Percentiles rank a stretch among this genome's conserved stretches.
phyloP scores from a whole-genome alignment of 768 basidiomycete species.

The Phlebiopsis gigantea region DNA sequence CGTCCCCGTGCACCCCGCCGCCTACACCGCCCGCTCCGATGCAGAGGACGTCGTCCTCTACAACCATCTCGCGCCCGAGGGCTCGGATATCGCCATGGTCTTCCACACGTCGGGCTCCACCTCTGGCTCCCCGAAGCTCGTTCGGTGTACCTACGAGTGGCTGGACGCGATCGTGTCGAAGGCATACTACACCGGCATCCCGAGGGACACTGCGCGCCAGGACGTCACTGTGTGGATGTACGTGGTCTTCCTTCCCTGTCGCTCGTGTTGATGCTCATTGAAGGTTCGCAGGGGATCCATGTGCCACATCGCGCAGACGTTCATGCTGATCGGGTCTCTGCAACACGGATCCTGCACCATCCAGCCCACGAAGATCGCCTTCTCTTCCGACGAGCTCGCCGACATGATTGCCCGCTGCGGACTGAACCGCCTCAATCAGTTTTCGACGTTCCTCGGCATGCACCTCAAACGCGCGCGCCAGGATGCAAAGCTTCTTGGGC shows the following conservation, averaged over 20 bases:
- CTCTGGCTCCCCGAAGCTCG: slow-evolving; percentile 78
- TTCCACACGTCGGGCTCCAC: slow-evolving; percentile 84
- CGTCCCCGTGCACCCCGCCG: slow-evolving; percentile 42
- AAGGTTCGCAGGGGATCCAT: slow-evolving; percentile 62
- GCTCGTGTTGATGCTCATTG: slow-evolving; percentile 24
- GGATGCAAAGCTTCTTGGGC: slow-evolving; percentile 54
- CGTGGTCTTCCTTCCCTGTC: slow-evolving; percentile 28
- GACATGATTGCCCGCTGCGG: slow-evolving; percentile 66
- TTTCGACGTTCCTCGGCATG: slow-evolving; percentile 59
- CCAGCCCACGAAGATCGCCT: slow-evolving; percentile 61
- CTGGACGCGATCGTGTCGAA: slow-evolving; percentile 57
- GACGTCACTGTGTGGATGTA: slow-evolving; percentile 75
- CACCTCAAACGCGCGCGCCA: slow-evolving; percentile 58
- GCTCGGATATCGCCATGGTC: slow-evolving; percentile 50
- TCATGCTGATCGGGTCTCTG: slow-evolving; percentile 67
- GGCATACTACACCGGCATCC: slow-evolving; percentile 45
- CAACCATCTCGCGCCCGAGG: slow-evolving; percentile 30
- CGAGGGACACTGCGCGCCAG: slow-evolving; percentile 44
- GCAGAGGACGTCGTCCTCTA: slow-evolving; percentile 37
- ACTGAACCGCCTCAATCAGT: slow-evolving; percentile 73
- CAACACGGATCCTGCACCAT: slow-evolving; percentile 71
- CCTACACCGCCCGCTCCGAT: slow-evolving; percentile 34
- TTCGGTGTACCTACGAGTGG: slow-evolving; percentile 68
- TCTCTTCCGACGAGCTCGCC: slow-evolving; percentile 61
- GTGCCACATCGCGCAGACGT: slow-evolving; percentile 77